Evolutionary conservation across 352 stramenopile genomes (phyloP), one percentile per base, ranked within the genome.

Genomic region (Pythium vanterpoolii): DNA sequence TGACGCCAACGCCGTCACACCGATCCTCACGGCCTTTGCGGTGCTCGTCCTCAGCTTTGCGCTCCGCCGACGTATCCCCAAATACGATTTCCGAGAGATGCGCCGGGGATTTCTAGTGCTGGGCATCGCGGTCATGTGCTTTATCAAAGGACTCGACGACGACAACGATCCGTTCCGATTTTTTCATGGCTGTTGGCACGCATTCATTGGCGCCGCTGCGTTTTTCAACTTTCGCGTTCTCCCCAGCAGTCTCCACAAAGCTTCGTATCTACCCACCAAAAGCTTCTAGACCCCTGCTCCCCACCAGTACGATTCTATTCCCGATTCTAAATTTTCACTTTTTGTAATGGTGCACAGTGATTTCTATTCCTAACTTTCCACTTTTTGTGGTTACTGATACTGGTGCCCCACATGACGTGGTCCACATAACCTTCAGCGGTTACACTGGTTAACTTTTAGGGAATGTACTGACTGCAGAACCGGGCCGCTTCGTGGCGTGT

Each of bases 131-230:
- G 56, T 92, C 11, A 49, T 61, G 44, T 92, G 78, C 67, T 92
- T 90, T 46, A 51, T 79, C 10, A 72, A 73, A 16, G 83, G 80
- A 0, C 65, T 92, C 7, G 75, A 92, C 65, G 83, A 92, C 62
- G 73, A 85, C 57, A 79, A 73, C 24, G 83, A 92, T 44, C 78
- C 83, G 56, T 87, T 89, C 60, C 80, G 83, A 7, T 83, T 92
- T 68, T 92, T 89, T 58, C 83, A 92, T 66, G 83, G 83, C 54
- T 92, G 80, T 62, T 92, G 83, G 83, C 80, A 92, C 64, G 80
- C 64, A 31, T 90, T 89, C 50, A 68, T 90, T 24, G 83, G 83
- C 13, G 78, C 76, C 34, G 76, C 83, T 0, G 81, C 77, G 14
- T 90, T 87, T 53, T 86, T 76, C 60, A 90, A 92, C 72, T 88